Evolutionary conservation across 2,329 filamentous ascomycete species (phyloP).

Genomic region (Aspergillus fumigatiaffinis): DNA sequence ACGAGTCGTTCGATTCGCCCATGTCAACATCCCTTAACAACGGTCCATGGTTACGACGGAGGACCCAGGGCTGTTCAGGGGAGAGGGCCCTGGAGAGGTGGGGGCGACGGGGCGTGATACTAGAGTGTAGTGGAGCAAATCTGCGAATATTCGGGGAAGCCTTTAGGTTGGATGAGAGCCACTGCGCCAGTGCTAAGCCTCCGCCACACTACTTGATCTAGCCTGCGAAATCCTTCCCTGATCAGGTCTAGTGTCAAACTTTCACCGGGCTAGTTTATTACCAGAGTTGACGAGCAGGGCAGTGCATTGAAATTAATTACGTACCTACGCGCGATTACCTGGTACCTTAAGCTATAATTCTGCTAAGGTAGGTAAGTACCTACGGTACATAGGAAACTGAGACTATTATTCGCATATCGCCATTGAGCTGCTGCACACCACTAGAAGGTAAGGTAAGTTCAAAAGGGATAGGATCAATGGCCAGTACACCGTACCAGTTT

Average conservation of each 20-base stretch:
- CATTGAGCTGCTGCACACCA: no score
- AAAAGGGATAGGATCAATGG: no score
- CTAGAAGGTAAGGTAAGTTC: no score
- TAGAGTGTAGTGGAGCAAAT: not conserved
- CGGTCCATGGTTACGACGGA: constrained; percentile 13
- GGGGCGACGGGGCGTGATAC: not conserved
- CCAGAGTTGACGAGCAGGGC: no score
- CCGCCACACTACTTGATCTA: constrained; percentile 9
- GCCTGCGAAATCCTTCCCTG: not conserved
- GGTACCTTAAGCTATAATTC: not conserved
- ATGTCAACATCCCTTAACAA: constrained; percentile 7
- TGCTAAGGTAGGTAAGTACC: no score
- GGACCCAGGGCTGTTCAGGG: constrained; percentile 4
- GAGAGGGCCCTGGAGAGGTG: constrained; percentile 3
- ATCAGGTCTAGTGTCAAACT: not conserved
- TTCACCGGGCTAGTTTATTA: not conserved
- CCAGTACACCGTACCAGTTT: no score
- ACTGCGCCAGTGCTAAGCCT: constrained; percentile 14
- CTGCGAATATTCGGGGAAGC: not conserved
- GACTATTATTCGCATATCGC: no score
- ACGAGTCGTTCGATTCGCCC: not conserved
- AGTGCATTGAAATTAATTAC: not conserved
- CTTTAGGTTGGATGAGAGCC: constrained; percentile 7
- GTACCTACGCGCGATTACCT: not conserved
- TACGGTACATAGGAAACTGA: no score